These are phyloP conservation scores for Fusarium acutatum DNA, from an alignment of 2,329 filamentous ascomycete species.

Conservation along the genomic window DNA sequence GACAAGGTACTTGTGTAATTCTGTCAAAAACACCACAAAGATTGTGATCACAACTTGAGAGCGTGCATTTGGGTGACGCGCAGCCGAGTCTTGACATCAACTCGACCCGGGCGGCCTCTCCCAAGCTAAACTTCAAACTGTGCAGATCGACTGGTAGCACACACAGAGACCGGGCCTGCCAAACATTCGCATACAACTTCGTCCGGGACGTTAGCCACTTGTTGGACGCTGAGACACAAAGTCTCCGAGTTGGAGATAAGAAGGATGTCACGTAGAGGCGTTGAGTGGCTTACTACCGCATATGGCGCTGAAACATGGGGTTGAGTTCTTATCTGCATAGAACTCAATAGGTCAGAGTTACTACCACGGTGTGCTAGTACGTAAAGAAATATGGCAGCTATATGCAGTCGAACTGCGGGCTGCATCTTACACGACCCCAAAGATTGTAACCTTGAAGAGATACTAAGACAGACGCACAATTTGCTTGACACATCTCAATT, in stretches of 20 bases:
- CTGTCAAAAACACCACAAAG: neutral
- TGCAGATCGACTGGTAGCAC: neutral
- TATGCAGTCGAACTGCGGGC: neutral
- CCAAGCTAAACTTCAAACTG: neutral
- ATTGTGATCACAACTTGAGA: neutral
- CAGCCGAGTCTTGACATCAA: neutral
- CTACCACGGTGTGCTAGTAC: neutral
- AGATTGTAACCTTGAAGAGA: neutral
- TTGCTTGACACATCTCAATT: neutral
- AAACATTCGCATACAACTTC: no score
- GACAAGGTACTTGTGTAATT: neutral
- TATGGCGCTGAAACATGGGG: neutral
- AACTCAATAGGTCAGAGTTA: neutral
- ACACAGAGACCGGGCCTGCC: neutral
- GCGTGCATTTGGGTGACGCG: neutral
- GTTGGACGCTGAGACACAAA: neutral
- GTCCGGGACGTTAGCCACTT: neutral
- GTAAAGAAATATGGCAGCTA: neutral
- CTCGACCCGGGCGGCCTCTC: neutral
- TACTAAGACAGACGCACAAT: neutral
- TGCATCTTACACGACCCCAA: neutral
- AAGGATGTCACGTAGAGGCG: neutral
- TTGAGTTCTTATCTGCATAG: neutral
- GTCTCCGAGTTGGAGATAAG: neutral
- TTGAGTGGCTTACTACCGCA: neutral